phyloP scores from a whole-genome alignment of 1,139 yeast genomes.

The Pichia terricola region DNA sequence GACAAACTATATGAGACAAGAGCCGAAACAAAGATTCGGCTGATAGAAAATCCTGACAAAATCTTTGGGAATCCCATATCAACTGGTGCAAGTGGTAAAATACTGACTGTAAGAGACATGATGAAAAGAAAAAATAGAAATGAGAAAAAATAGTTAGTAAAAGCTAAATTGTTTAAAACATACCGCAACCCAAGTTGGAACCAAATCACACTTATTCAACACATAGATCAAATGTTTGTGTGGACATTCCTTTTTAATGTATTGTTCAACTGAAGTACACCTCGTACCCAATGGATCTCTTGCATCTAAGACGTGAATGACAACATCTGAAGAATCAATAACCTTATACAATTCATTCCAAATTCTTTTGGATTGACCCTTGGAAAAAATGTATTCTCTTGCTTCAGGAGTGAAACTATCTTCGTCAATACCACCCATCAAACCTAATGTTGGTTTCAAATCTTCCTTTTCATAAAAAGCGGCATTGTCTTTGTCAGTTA shows the following conservation, averaged over 20 bases:
- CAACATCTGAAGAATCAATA: slow-evolving; percentile 94
- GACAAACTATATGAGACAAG: slow-evolving; percentile 38
- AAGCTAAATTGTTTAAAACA: slow-evolving; percentile 31
- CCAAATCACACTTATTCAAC: slow-evolving; percentile 93
- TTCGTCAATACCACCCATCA: slow-evolving; percentile 57
- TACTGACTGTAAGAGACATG: neutral
- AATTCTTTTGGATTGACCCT: slow-evolving; percentile 96
- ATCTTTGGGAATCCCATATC: slow-evolving; percentile 35
- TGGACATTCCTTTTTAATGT: slow-evolving; percentile 86
- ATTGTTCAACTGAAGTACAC: slow-evolving; percentile 88
- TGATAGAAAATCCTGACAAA: slow-evolving; percentile 52
- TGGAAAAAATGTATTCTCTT: slow-evolving; percentile 88
- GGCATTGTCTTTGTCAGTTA: slow-evolving; percentile 50
- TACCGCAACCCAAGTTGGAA: slow-evolving; percentile 99
- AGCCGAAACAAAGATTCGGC: slow-evolving; percentile 6
- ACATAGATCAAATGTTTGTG: slow-evolving; percentile 94
- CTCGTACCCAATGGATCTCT: slow-evolving; percentile 96
- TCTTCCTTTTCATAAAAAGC: slow-evolving; percentile 67
- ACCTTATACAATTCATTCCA: slow-evolving; percentile 98
- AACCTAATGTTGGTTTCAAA: slow-evolving; percentile 63
- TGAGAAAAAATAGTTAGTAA: neutral
- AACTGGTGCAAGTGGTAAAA: neutral
- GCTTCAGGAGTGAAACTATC: slow-evolving; percentile 86
- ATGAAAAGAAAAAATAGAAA: slow-evolving; percentile 1
- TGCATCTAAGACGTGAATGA: slow-evolving; percentile 92